Conservation (phyloP, 441 rosid genomes). For the Gossypium laxum region DNA sequence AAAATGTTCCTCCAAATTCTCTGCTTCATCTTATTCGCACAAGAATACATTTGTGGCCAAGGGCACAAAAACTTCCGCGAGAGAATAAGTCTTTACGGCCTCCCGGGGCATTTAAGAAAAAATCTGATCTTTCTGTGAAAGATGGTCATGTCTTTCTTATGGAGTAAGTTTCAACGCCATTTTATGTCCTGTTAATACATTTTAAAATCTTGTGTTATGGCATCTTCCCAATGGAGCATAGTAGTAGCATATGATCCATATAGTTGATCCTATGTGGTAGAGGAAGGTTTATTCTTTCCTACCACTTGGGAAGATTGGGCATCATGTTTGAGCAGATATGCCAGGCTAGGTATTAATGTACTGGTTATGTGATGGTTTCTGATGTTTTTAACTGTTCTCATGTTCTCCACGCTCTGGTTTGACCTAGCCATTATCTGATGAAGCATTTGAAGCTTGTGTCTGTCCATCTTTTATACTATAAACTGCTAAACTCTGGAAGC, state of each 20-base stretch:
- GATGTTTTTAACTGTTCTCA: neutral
- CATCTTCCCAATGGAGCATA: neutral
- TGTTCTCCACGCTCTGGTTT: neutral
- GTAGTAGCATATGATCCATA: neutral
- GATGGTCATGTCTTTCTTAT: conserved; percentile 90
- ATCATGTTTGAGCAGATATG: neutral
- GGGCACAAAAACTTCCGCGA: conserved; percentile 82
- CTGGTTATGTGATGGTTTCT: neutral
- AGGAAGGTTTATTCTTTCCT: neutral
- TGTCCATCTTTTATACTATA: neutral
- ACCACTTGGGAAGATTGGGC: neutral
- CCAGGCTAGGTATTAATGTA: neutral
- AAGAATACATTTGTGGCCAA: conserved; percentile 66
- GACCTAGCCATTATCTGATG: neutral
- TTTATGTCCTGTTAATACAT: neutral
- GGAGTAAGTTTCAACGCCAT: conserved; percentile 58
- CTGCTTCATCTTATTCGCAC: conserved; percentile 90
- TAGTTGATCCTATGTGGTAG: neutral
- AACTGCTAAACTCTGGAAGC: neutral
- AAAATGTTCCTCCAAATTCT: conserved; percentile 85
- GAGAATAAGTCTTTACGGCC: conserved; percentile 87
- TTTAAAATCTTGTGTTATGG: neutral
- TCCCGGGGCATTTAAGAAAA: conserved; percentile 99
- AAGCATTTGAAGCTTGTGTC: neutral
- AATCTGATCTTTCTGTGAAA: conserved; percentile 88